Evolutionary conservation across 225 moss, liverwort and hornwort species (phyloP), one percentile per base, ranked within the genome.

Genomic region (Physcomitrellopsis africana): DNA sequence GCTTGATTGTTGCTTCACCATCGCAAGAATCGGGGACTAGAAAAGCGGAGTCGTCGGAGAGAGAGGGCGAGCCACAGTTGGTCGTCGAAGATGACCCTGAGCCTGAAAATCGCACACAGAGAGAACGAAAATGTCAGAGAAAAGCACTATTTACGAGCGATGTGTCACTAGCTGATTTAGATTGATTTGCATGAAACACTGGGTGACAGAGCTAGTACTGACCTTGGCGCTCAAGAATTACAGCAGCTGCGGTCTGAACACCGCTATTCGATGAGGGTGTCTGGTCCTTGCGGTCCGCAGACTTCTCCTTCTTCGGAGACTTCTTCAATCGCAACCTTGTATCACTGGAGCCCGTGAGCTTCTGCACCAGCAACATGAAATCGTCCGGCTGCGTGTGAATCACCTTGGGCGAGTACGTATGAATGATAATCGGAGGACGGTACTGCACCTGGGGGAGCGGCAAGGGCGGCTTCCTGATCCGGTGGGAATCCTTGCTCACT

Each of bases 361-460:
- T 79, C 80, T 96, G 96, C 8, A 96, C 96, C 60, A 92, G 65
- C 19, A 84, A 77, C 61, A 92, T 92, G 75, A 96, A 96, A 62
- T 85, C 49, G 26, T 90, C 86, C 12, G 93, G 83, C 65, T 86
- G 79, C 6, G 93, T 87, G 78, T 93, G 86, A 51, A 87, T 87
- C 8, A 96, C 67, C 79, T 92, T 92, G 20, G 96, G 96, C 9
- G 96, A 89, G 75, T 89, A 87, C 2, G 96, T 92, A 80, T 96
- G 89, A 7, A 84, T 78, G 81, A 84, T 81, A 18, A 96, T 86
- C 2, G 96, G 96, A 11, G 89, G 93, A n/a, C 86, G 83, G 72
- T 78, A 90, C 66, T 96, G 93, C 84, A 80, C 82, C 10, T 65
- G 80, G 18, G 85, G 80, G 3, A 88, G 41, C 10, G 81, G 87